phyloP scores from a whole-genome alignment of 116 monocot genomes.

The Trichopus zeylanicus region DNA sequence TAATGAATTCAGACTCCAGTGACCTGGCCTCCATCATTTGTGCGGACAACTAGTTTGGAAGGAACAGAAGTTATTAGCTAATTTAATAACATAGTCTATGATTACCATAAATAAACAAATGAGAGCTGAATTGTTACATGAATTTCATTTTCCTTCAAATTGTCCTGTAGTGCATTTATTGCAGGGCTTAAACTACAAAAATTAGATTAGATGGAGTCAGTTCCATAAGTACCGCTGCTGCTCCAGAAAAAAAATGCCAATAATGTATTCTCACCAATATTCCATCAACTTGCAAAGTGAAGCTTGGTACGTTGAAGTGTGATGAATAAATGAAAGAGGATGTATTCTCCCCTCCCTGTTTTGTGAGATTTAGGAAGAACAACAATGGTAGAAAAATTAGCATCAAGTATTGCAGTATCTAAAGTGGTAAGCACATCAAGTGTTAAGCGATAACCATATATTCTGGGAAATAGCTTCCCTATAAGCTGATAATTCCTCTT shows the following conservation, averaged over 20 bases:
- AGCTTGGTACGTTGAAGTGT: conserved; percentile 89
- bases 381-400: background rate
- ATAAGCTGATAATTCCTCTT: conserved; percentile 76
- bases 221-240: background rate
- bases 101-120: too few species aligned
- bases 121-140: too few species aligned
- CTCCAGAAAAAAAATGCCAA: background rate
- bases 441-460: conserved; percentile 32
- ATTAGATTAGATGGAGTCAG: background rate
- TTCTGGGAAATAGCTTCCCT: conserved; percentile 65
- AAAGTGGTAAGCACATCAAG: background rate
- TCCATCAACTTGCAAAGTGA: conserved; percentile 99
- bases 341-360: conserved; percentile 79
- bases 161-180: conserved; percentile 63
- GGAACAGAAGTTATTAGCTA: background rate
- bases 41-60: conserved; percentile 34
- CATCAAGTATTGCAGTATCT: too few species aligned
- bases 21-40: conserved; percentile 42
- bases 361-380: conserved; percentile 3
- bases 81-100: background rate
- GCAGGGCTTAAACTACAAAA: conserved; percentile 79
- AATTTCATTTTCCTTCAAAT: conserved; percentile 70
- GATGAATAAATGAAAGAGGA: conserved; percentile 86
- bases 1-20: conserved; percentile 29
- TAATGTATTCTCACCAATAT: conserved; percentile 49